Base-by-base conservation (phyloP, 2,329 filamentous ascomycete species). In the Pseudonectria buxi region DNA sequence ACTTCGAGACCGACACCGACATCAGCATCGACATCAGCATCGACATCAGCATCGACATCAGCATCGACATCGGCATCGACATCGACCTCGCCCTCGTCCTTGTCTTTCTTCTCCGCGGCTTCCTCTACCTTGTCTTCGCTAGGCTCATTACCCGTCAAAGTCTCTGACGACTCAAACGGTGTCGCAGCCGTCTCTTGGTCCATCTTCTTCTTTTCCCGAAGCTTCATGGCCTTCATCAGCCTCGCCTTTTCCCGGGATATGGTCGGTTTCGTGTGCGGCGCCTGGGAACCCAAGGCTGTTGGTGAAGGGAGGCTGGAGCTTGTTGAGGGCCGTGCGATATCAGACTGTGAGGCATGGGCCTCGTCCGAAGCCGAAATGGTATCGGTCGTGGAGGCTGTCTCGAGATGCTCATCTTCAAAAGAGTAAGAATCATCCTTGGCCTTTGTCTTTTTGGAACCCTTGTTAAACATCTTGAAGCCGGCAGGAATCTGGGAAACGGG, bases 201-300 rank as follows among this genome's bases (percentile, higher is more conserved):
- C 61, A 63, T 66, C 56, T 66, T 79, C 59, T 87, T 88, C 62
- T 84, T 87, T 61, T 94, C 92, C 34, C 90, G 76, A 48, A 95
- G 63, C 60, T 95, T 85, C 64, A 95, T 74, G 7, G 92, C 92
- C 65, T 94, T 95, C 86, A 95, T 89, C 44, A 98, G 68, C 36
- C 92, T 76, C 41, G 86, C 79, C 65, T 94, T 96, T 59, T 98
- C 92, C 1, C 86, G 86, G 2, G 86, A 87, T 52, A 94, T 83
- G 58, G 69, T 50, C 59, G 64, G 61, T 49, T 64, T 65, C 26
- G 50, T 47, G 6, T 68, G 61, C 49, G 71, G 55, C 11, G 69
- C 66, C 36, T 67, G 46, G 4, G 61, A 53, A 22, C 62, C 56
- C 24, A 58, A 44, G 26, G 56, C 47, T 14, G 64, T 59, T 40